phyloP scores from a whole-genome alignment of 106 monocot genomes.

The Dioscorea dumetorum region DNA sequence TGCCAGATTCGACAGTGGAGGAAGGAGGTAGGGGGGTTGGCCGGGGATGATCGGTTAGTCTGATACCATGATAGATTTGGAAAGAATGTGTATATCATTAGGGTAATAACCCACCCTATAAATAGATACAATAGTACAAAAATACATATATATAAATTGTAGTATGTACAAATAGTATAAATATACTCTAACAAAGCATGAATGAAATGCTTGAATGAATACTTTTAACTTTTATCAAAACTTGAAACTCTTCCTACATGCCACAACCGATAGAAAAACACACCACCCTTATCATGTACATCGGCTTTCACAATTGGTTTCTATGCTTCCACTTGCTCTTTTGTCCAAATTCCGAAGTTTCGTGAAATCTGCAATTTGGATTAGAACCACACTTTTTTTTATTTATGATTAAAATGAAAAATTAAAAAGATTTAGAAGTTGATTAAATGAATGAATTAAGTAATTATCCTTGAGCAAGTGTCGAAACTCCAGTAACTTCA shows the following conservation, averaged over 20 bases:
- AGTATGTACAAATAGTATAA: no score
- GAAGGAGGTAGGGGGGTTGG: no score
- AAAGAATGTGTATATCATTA: no score
- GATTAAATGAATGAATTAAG: background rate
- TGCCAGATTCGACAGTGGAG: slow-evolving; percentile 34
- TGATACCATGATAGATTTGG: no score
- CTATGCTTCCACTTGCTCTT: slow-evolving; percentile 56
- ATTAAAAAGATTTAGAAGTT: no score
- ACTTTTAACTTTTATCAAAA: slow-evolving; percentile 4
- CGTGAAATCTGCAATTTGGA: slow-evolving; percentile 11
- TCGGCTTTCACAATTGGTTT: slow-evolving; percentile 51
- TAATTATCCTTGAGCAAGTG: slow-evolving; percentile 35
- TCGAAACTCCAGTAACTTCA: slow-evolving; percentile 51
- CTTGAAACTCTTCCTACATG: slow-evolving; percentile 38
- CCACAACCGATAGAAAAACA: slow-evolving; percentile 51
- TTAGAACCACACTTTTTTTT: background rate
- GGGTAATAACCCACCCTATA: no score
- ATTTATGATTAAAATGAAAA: no score
- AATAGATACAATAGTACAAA: no score
- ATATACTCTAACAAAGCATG: no score
- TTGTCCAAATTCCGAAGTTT: slow-evolving; percentile 48
- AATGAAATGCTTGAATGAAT: background rate
- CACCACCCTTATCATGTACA: slow-evolving; percentile 43
- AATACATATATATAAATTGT: no score
- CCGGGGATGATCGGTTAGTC: no score